Evolutionary conservation across 805 yeast genomes (phyloP), one percentile per base, ranked within the genome.

Genomic region (Komagataella kurtzmanii): DNA sequence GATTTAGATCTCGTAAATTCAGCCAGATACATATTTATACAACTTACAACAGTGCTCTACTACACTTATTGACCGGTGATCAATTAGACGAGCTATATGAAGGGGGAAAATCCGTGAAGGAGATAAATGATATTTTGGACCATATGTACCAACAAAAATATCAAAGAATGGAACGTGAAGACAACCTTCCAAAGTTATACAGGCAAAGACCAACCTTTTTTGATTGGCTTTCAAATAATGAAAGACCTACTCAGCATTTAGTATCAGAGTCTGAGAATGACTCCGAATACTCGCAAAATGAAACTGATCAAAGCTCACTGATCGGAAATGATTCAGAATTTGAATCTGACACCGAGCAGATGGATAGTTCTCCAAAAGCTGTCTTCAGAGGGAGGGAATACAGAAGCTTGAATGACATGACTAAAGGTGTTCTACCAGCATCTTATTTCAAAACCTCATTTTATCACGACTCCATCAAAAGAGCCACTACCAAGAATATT

Each of bases 21-120:
- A 59, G 67, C 2, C 69, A 65, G 51, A 62, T 62, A 44, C 68
- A 68, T 53, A 67, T 67, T 1, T 68, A 66, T 52, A 59, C 66
- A 8, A 63, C 67, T 2, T 71, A 68, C 51, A 57, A 62, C 2
- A 68, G 68, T 2, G 63, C 58, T 8, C 61, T 61, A 52, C 54
- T 66, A 2, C 70, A 71, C 3, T 53, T 68, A 2, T 52, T 67
- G 7, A 58, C 69, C 1, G 54, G 56, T 10, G 56, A 59, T 30
- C 54, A 55, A 7, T 53, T 68, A 43, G 65, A 63, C 46, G 60
- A 59, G 8, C 52, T 65, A 54, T 63, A 56, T 40, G 65, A 64
- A 7, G 54, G 57, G 44, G 69, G 69, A 0, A 52, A 58, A 23
- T 50, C 65, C 1, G 65, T 62, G 49, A 54, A 54, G 2, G 58